phyloP scores from a whole-genome alignment of 2,329 filamentous ascomycete genomes.

The Chaetothyriales sp. region DNA sequence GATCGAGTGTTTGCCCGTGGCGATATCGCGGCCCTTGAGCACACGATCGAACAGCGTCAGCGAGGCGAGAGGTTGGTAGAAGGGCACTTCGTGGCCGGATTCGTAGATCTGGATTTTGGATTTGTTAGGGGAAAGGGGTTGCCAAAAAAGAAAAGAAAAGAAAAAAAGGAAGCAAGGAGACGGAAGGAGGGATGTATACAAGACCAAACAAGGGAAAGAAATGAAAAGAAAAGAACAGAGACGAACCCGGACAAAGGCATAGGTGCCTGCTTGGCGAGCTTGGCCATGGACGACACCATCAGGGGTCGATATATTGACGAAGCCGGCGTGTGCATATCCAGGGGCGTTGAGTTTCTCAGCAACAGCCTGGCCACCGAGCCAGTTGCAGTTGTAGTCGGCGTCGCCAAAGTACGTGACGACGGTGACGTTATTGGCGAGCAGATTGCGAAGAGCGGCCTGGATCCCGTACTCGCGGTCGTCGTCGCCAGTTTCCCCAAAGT shows the following conservation, averaged over 20 bases:
- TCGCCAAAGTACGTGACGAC: slow-evolving; percentile 21
- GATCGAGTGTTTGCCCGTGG: slow-evolving; percentile 31
- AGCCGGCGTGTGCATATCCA: slow-evolving; percentile 23
- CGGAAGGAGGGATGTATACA: neutral
- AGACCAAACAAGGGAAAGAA: slow-evolving; percentile 16
- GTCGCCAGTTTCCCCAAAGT: slow-evolving; percentile 32
- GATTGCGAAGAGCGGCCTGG: slow-evolving; percentile 27
- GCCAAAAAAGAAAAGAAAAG: too few relatives aligned
- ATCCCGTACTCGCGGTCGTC: slow-evolving; percentile 29
- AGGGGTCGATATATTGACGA: slow-evolving; percentile 22
- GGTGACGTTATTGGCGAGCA: slow-evolving; percentile 29
- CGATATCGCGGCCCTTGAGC: slow-evolving; percentile 39
- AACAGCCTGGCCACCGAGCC: slow-evolving; percentile 39
- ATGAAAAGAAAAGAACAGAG: slow-evolving; percentile 16
- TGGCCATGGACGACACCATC: slow-evolving; percentile 37
- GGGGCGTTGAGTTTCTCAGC: slow-evolving; percentile 33
- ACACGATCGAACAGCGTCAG: slow-evolving; percentile 47
- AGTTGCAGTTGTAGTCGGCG: slow-evolving; percentile 21
- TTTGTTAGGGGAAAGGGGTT: too few relatives aligned
- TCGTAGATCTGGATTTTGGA: slow-evolving; percentile 19
- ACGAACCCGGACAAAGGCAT: slow-evolving; percentile 25
- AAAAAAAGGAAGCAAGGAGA: too few relatives aligned
- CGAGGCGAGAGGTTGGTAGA: slow-evolving; percentile 40
- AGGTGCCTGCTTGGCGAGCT: slow-evolving; percentile 33
- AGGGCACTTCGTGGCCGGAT: slow-evolving; percentile 26